phyloP scores from a whole-genome alignment of 1,284 basidiomycete genomes.

The Rhodotorula sp. region DNA sequence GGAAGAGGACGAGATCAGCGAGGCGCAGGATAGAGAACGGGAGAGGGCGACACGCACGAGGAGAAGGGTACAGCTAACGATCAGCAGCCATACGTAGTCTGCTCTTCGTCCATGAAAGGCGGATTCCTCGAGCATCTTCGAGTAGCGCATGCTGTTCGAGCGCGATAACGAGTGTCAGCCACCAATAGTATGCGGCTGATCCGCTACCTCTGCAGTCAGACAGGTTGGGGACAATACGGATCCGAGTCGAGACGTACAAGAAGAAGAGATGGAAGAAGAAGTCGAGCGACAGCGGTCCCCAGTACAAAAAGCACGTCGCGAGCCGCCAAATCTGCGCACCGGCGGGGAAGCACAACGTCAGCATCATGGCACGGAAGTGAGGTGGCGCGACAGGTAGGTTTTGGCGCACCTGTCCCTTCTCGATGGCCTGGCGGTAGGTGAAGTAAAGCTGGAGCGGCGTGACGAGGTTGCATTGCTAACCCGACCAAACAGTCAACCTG shows the following conservation, averaged over 20 bases:
- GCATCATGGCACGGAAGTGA: background rate
- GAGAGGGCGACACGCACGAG: constrained; percentile 57
- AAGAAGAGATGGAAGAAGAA: constrained; percentile 97
- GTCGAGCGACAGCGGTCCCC: constrained; percentile 88
- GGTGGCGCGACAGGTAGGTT: too few relatives aligned
- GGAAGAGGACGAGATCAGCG: background rate
- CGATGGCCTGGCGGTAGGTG: constrained; percentile 77
- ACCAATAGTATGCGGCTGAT: too few relatives aligned
- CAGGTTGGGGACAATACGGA: too few relatives aligned
- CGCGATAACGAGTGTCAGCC: too few relatives aligned
- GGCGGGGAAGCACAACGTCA: background rate
- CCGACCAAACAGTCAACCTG: background rate
- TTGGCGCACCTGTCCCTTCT: constrained; percentile 69
- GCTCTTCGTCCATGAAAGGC: constrained; percentile 86
- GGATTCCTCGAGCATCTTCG: constrained; percentile 90
- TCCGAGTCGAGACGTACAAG: constrained; percentile 77
- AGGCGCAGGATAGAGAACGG: background rate
- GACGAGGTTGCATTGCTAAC: constrained; percentile 83
- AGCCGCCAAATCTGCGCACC: constrained; percentile 73
- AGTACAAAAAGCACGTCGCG: constrained; percentile 91
- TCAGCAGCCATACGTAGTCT: constrained; percentile 89
- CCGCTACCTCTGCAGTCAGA: too few relatives aligned
- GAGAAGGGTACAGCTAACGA: constrained; percentile 74
- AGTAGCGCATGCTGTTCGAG: constrained; percentile 79
- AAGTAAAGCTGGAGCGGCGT: constrained; percentile 89